Evolutionary conservation across 345 rosid genomes (phyloP).

Genomic region (Dimocarpus longan): DNA sequence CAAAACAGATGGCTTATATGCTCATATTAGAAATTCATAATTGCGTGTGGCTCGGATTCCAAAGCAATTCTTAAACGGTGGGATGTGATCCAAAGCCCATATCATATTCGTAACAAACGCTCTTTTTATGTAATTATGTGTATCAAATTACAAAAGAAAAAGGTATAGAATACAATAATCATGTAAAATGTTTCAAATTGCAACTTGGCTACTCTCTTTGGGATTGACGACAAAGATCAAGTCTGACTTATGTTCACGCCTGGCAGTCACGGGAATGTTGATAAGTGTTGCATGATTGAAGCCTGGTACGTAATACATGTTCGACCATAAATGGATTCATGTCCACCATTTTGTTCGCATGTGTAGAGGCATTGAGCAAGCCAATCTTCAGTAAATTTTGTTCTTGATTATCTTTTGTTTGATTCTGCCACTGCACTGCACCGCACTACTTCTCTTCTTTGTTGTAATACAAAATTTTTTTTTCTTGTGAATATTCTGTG

Average conservation of each 20-base stretch:
- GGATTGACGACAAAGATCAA: neutral
- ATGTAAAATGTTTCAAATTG: neutral
- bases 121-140: neutral
- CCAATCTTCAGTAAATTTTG: neutral
- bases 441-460: no score
- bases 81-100: neutral
- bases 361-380: neutral
- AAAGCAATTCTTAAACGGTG: no score
- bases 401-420: neutral
- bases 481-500: no score
- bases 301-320: neutral
- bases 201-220: neutral
- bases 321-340: neutral
- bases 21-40: no score
- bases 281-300: neutral
- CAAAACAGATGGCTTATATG: no score
- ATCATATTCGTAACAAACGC: neutral
- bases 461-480: no score
- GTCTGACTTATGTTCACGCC: no score
- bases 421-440: neutral
- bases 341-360: neutral
- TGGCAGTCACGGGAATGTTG: neutral
- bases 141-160: no score
- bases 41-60: no score
- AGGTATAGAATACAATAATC: no score